Evolutionary conservation across 108 stramenopile species (phyloP).

Genomic region (Conticribra weissflogii): DNA sequence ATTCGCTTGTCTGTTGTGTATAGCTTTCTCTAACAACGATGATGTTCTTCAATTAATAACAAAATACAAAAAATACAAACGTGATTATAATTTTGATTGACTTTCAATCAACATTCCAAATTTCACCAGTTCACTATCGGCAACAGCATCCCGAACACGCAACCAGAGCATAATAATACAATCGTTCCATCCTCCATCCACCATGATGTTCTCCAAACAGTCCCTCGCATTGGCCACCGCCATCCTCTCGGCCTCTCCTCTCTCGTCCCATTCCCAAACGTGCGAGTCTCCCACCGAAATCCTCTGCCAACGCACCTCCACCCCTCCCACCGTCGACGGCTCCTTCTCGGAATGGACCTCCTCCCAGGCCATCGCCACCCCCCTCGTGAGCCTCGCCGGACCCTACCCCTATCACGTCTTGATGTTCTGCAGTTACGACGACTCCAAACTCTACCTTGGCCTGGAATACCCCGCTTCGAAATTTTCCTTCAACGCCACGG

Average conservation of each 20-base stretch:
- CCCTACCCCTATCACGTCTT: constrained; percentile 14
- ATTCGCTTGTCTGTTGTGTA: too few relatives aligned
- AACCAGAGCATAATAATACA: too few relatives aligned
- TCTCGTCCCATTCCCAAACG: neutral
- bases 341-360: constrained; percentile 23
- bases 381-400: constrained; percentile 12
- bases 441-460: constrained; percentile 33
- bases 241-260: neutral
- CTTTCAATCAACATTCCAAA: too few relatives aligned
- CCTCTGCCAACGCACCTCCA: constrained; percentile 3
- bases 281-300: neutral
- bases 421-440: constrained; percentile 36
- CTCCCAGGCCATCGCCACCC: constrained; percentile 11
- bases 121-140: too few relatives aligned
- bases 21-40: too few relatives aligned
- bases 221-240: neutral
- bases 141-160: too few relatives aligned
- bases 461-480: constrained; percentile 30
- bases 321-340: constrained; percentile 31
- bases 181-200: too few relatives aligned
- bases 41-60: too few relatives aligned
- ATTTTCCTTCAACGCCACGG: constrained; percentile 29
- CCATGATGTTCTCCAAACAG: neutral
- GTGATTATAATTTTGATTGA: too few relatives aligned
- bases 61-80: too few relatives aligned